A percentile compares a stretch with the other conserved stretches of the same genome.
These are phyloP conservation scores for Seminavis robusta DNA, from an alignment of 108 stramenopile species.

Conservation along the genomic window DNA sequence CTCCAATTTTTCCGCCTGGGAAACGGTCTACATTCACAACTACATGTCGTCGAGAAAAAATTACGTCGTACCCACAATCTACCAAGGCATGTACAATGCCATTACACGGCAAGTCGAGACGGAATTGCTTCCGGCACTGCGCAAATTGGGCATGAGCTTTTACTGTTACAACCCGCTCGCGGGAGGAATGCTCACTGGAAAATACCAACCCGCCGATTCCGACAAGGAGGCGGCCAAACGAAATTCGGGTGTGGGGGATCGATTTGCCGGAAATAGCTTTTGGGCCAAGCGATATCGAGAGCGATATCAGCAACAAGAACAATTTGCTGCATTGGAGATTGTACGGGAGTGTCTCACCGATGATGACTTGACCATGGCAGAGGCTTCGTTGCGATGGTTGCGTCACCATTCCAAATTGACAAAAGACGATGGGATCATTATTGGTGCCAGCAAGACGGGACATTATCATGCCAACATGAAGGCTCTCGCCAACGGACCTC, in stretches of 20 bases:
- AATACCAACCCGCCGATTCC: slow-evolving; percentile 7
- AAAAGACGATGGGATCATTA: neutral
- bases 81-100: slow-evolving; percentile 8
- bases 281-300: slow-evolving; percentile 1
- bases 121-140: neutral
- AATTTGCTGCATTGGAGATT: slow-evolving; percentile 1
- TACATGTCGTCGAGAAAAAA: neutral
- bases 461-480: neutral
- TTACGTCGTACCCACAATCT: slow-evolving; percentile 2
- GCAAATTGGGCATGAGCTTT: slow-evolving; percentile 5
- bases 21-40: slow-evolving; percentile 1
- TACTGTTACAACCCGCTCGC: slow-evolving; percentile 29
- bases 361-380: neutral
- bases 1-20: neutral
- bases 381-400: neutral
- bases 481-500: neutral
- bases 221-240: neutral
- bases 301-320: neutral
- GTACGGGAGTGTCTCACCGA: neutral
- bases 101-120: slow-evolving; percentile 2
- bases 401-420: neutral
- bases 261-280: neutral
- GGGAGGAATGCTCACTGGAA: slow-evolving; percentile 33
- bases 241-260: neutral
- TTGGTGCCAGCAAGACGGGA: neutral